These are phyloP conservation scores for Leptographium radiaticola DNA, from an alignment of 2,329 filamentous ascomycete genomes.

Conservation along the genomic window DNA sequence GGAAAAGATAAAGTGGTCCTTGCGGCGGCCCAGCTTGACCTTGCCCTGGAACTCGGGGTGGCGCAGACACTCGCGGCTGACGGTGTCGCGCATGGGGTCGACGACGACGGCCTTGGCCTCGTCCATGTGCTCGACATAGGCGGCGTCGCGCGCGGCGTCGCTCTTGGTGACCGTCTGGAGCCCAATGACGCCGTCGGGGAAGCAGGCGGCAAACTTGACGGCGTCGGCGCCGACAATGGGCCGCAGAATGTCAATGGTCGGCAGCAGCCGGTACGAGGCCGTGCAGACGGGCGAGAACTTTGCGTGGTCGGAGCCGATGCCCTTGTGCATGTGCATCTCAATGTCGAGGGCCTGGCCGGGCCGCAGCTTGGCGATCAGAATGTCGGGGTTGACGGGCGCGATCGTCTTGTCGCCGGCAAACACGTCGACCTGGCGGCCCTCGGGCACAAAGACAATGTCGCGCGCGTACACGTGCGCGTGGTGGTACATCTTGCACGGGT, in stretches of 20 bases:
- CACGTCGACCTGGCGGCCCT: slow-evolving; percentile 56
- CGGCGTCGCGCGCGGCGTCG: slow-evolving; percentile 50
- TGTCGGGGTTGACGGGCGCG: slow-evolving; percentile 73
- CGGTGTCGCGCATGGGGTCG: slow-evolving; percentile 87
- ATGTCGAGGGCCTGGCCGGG: slow-evolving; percentile 80
- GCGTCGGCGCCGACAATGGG: slow-evolving; percentile 83
- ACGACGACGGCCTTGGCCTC: slow-evolving; percentile 78
- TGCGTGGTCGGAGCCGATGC: slow-evolving; percentile 83
- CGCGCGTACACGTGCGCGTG: slow-evolving; percentile 73
- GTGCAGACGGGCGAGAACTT: slow-evolving; percentile 97
- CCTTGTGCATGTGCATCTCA: slow-evolving; percentile 88
- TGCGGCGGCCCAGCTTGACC: slow-evolving; percentile 77
- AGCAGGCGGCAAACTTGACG: slow-evolving; percentile 79
- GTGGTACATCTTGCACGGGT: slow-evolving; percentile 74
- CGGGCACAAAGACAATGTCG: slow-evolving; percentile 64
- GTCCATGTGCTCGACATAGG: slow-evolving; percentile 62
- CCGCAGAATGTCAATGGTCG: slow-evolving; percentile 67
- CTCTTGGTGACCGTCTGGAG: slow-evolving; percentile 57
- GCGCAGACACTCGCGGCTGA: slow-evolving; percentile 82
- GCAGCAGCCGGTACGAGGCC: slow-evolving; percentile 81
- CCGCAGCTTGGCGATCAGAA: slow-evolving; percentile 85
- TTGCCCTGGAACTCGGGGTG: slow-evolving; percentile 91
- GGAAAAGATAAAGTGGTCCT: slow-evolving; percentile 96
- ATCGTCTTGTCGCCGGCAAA: slow-evolving; percentile 60
- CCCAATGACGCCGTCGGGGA: slow-evolving; percentile 75